Conservation (phyloP, 306 rosid genomes). For the Castanopsis chinensis region DNA sequence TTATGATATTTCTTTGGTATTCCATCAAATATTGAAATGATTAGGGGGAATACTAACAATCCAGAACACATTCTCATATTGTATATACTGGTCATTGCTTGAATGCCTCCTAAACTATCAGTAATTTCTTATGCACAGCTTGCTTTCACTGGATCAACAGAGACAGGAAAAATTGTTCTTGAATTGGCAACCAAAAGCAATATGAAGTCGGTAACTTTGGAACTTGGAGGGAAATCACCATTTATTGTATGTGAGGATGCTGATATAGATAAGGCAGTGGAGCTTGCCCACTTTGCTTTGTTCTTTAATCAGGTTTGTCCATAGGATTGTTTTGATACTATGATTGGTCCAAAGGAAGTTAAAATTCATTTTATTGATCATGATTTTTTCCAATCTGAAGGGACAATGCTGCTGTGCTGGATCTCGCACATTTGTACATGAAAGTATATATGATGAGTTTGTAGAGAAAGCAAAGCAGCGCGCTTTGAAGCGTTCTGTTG, state of each 20-base stretch:
- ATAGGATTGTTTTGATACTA: not conserved
- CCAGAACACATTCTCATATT: not conserved
- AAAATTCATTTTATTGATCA: constrained; percentile 12
- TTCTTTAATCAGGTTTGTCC: constrained; percentile 78
- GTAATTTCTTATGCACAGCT: constrained; percentile 47
- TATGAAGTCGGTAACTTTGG: constrained; percentile 83
- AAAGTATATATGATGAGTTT: constrained; percentile 69
- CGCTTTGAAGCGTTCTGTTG: constrained; percentile 71
- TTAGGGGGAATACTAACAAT: not conserved
- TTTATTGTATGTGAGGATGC: constrained; percentile 92
- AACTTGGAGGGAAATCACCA: constrained; percentile 96
- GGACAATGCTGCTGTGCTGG: constrained; percentile 99
- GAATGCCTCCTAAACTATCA: not conserved
- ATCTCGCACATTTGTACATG: constrained; percentile 92
- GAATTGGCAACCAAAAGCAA: constrained; percentile 81
- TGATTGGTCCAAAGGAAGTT: not conserved
- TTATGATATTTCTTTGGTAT: not conserved
- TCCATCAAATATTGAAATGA: not conserved
- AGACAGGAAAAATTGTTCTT: constrained; percentile 69
- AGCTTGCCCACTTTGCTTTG: constrained; percentile 80
- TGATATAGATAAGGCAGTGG: constrained; percentile 80
- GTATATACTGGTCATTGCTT: not conserved
- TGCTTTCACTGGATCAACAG: constrained; percentile 95
- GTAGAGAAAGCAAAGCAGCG: constrained; percentile 77
- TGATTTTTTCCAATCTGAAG: constrained; percentile 33